A percentile compares a stretch with the other conserved stretches of the same genome.
Conservation (phyloP, 208 protist species). For the Porcisia deanei region DNA sequence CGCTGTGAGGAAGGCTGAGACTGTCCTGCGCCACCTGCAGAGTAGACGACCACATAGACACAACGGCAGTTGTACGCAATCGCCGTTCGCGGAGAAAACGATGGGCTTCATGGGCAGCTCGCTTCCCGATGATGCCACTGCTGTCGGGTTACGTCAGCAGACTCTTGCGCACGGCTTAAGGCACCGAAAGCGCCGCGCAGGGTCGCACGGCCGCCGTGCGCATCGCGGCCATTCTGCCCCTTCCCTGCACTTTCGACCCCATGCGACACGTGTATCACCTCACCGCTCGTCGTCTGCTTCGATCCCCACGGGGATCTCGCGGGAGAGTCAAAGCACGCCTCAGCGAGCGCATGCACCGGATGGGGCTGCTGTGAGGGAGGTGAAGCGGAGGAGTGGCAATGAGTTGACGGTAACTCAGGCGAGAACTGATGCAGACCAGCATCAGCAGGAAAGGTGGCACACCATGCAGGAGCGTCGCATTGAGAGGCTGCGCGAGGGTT, state of each 20-base stretch:
- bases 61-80: not conserved
- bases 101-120: not conserved
- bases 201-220: not conserved
- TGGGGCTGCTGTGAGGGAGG: not conserved
- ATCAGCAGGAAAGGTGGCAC: slow-evolving; percentile 13
- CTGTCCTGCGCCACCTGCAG: slow-evolving; percentile 11
- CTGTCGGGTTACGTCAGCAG: not conserved
- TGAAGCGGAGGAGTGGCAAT: not conserved
- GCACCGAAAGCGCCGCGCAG: not conserved
- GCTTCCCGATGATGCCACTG: not conserved
- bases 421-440: not conserved
- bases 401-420: not conserved
- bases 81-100: not conserved
- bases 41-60: not conserved
- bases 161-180: not conserved
- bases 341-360: slow-evolving; percentile 4
- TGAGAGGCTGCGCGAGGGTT: slow-evolving; percentile 49
- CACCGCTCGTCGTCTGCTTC: not conserved
- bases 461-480: slow-evolving; percentile 18
- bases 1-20: slow-evolving; percentile 16
- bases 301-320: not conserved
- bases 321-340: not conserved
- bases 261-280: not conserved
- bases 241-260: not conserved
- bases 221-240: not conserved